Conservation (phyloP, 2,329 filamentous ascomycete genomes). For the Verticillium zaregamsianum region DNA sequence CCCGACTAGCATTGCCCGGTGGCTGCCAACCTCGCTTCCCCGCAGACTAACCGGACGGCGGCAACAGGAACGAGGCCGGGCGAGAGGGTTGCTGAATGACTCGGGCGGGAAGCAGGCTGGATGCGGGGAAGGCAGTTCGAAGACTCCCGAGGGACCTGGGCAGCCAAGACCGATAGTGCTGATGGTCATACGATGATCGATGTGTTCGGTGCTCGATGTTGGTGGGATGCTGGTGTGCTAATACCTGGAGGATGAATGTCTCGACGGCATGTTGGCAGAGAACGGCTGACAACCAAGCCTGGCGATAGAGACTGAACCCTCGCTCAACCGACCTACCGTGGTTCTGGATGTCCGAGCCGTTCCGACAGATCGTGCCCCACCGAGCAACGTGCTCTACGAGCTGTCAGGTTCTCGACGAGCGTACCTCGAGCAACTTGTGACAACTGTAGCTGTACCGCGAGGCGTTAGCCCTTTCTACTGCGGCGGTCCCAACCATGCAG, state of each 20-base stretch:
- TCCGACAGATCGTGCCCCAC: background rate
- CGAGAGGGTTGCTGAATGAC: background rate
- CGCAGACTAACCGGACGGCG: background rate
- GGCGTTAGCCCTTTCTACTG: background rate
- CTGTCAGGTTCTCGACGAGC: background rate
- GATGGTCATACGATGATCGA: background rate
- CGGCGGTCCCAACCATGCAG: background rate
- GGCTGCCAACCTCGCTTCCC: background rate
- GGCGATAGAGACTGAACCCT: too few species aligned
- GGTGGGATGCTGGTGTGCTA: too few species aligned
- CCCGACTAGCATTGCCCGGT: background rate
- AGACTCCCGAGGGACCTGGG: background rate
- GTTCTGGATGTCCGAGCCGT: too few species aligned
- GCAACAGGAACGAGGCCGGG: background rate
- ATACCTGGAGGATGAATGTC: too few species aligned
- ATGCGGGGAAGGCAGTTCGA: background rate
- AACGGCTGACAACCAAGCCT: too few species aligned
- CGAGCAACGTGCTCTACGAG: background rate
- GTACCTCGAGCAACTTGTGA: too few species aligned
- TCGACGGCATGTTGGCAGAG: too few species aligned
- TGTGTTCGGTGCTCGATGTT: too few species aligned
- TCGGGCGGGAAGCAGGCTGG: background rate
- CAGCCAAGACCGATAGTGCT: background rate
- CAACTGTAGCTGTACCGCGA: background rate
- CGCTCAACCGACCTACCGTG: too few species aligned